Conservation (phyloP, 2,329 filamentous ascomycete species). For the Bisporella sp. region DNA sequence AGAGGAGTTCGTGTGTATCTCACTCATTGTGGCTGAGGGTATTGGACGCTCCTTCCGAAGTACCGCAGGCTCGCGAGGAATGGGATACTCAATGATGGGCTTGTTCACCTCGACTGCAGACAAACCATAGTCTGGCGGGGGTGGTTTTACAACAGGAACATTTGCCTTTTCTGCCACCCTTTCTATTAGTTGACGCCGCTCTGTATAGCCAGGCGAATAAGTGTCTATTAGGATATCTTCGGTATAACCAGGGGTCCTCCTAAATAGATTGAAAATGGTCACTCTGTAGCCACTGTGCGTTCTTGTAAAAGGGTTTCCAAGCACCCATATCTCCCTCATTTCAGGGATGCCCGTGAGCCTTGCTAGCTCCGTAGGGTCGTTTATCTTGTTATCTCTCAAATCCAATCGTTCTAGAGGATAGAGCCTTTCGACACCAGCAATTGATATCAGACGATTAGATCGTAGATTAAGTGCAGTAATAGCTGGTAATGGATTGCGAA, state of each 20-base stretch:
- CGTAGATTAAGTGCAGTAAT: slow-evolving; percentile 90
- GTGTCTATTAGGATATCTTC: slow-evolving; percentile 89
- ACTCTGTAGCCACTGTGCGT: slow-evolving; percentile 81
- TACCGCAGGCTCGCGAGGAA: slow-evolving; percentile 40
- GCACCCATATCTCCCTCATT: slow-evolving; percentile 86
- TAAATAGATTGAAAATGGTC: slow-evolving; percentile 93
- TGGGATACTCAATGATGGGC: slow-evolving; percentile 50
- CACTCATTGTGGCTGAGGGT: slow-evolving; percentile 47
- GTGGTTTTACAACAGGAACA: slow-evolving; percentile 70
- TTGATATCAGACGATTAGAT: slow-evolving; percentile 76
- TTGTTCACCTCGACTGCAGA: slow-evolving; percentile 61
- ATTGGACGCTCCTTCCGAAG: slow-evolving; percentile 51
- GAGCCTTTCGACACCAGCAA: slow-evolving; percentile 85
- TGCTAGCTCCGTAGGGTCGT: slow-evolving; percentile 86
- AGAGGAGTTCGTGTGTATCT: slow-evolving; percentile 50
- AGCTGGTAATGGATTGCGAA: slow-evolving; percentile 79
- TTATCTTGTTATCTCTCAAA: slow-evolving; percentile 80
- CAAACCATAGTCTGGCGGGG: slow-evolving; percentile 49
- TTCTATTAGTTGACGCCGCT: slow-evolving; percentile 78
- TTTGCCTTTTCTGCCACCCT: slow-evolving; percentile 68
- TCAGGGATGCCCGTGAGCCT: slow-evolving; percentile 86
- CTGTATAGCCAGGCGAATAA: slow-evolving; percentile 72
- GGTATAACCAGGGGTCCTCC: slow-evolving; percentile 79
- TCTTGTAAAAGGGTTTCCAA: slow-evolving; percentile 85
- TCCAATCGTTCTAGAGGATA: slow-evolving; percentile 86